Conservation (phyloP, 2,329 filamentous ascomycete genomes). For the Amylocarpus encephaloides region DNA sequence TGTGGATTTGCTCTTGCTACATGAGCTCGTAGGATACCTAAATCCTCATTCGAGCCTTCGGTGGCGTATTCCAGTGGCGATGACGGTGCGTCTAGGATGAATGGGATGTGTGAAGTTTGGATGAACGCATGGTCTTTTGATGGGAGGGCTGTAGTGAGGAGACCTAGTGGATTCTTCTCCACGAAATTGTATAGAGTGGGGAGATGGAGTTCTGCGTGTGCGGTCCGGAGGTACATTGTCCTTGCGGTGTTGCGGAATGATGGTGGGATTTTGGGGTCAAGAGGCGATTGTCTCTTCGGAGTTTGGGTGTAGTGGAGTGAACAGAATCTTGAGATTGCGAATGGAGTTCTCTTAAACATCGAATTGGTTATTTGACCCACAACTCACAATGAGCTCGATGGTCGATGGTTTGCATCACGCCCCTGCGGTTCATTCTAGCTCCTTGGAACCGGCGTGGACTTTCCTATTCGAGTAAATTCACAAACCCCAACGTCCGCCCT, state of each 20-base stretch:
- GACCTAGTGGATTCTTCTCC: conserved; percentile 52
- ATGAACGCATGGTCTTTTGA: conserved; percentile 44
- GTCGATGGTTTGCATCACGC: no score
- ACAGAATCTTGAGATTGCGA: background rate
- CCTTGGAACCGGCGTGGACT: no score
- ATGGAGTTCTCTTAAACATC: background rate
- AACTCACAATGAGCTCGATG: no score
- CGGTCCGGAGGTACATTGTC: conserved; percentile 51
- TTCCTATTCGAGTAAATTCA: no score
- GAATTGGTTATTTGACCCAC: background rate
- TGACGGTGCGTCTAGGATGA: conserved; percentile 43
- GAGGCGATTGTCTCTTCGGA: background rate
- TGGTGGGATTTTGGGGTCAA: background rate
- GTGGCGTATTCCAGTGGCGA: conserved; percentile 31
- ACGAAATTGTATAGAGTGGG: conserved; percentile 49
- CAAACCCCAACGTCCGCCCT: no score
- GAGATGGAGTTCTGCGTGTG: conserved; percentile 46
- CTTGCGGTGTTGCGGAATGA: no score
- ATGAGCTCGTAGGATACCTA: conserved; percentile 48
- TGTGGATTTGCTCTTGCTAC: conserved; percentile 59
- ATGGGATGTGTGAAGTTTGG: conserved; percentile 56
- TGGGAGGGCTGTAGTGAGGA: conserved; percentile 55
- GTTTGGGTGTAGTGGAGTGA: background rate
- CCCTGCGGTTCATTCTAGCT: no score
- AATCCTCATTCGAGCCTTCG: conserved; percentile 14